Conservation (phyloP, 2,329 filamentous ascomycete species). For the Podosphaera aphanis region DNA sequence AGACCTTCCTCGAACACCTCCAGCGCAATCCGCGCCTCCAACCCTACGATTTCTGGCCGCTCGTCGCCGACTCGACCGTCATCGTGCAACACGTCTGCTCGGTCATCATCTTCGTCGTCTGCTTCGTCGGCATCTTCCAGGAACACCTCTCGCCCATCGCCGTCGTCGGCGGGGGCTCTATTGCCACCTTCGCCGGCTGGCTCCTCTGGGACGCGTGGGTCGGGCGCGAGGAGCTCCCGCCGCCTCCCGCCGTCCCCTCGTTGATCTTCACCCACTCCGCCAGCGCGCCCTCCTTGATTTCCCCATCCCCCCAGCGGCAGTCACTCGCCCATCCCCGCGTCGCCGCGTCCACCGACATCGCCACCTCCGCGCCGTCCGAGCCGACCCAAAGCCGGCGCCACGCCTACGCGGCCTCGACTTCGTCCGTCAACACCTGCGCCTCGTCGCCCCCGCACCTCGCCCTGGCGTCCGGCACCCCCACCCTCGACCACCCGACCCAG, state of each 20-base stretch:
- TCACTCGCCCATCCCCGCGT: slow-evolving; percentile 10
- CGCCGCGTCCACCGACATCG: neutral
- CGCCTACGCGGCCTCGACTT: slow-evolving; percentile 29
- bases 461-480: slow-evolving; percentile 12
- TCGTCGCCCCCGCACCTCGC: slow-evolving; percentile 6
- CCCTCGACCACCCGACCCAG: slow-evolving; percentile 1
- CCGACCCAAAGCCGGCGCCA: slow-evolving; percentile 14
- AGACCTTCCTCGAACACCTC: slow-evolving; percentile 85
- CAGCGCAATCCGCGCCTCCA: slow-evolving; percentile 83
- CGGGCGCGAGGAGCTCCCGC: slow-evolving; percentile 32
- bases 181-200: slow-evolving; percentile 72
- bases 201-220: slow-evolving; percentile 82
- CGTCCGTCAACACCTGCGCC: slow-evolving; percentile 27
- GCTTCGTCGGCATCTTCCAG: slow-evolving; percentile 75
- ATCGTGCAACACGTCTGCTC: slow-evolving; percentile 94
- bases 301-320: slow-evolving; percentile 6
- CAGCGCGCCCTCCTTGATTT: slow-evolving; percentile 8
- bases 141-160: slow-evolving; percentile 75
- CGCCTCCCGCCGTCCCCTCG: slow-evolving; percentile 5
- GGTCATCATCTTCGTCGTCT: slow-evolving; percentile 82
- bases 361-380: neutral
- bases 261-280: slow-evolving; percentile 2
- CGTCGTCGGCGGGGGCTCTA: slow-evolving; percentile 63
- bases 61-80: slow-evolving; percentile 84
- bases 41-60: slow-evolving; percentile 93